Percentiles rank a stretch among this genome's conserved stretches.
phyloP scores from a whole-genome alignment of 1,284 basidiomycete species.

The Baeospora myosura region DNA sequence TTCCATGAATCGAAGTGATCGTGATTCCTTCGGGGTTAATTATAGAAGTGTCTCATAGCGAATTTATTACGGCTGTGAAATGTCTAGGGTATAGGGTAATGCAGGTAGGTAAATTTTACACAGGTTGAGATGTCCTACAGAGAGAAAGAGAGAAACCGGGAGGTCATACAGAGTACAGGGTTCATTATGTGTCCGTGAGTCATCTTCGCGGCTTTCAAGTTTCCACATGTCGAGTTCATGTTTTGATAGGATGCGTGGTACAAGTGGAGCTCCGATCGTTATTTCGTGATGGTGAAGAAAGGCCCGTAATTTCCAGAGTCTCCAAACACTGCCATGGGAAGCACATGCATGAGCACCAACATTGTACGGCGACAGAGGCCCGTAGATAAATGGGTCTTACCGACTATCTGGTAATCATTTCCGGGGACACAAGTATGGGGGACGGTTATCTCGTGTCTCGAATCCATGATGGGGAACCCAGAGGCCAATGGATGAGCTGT shows the following conservation, averaged over 20 bases:
- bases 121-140: no score
- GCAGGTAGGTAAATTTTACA: no score
- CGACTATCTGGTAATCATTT: constrained; percentile 35
- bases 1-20: no score
- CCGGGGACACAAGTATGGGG: constrained; percentile 28
- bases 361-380: no score
- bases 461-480: constrained; percentile 30
- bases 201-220: background rate
- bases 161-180: background rate
- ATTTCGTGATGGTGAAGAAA: constrained; percentile 28
- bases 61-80: no score
- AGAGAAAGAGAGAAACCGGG: background rate
- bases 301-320: constrained; percentile 41
- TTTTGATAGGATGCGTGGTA: no score
- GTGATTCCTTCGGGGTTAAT: no score
- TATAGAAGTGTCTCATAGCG: no score
- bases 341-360: background rate
- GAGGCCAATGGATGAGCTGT: constrained; percentile 32
- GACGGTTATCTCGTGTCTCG: constrained; percentile 31
- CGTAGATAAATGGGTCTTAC: constrained; percentile 25
- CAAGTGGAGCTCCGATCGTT: no score
- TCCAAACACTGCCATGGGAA: constrained; percentile 41
- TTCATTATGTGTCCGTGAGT: background rate
- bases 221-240: no score
- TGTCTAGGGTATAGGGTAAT: no score